Evolutionary conservation across 2,329 filamentous ascomycete genomes (phyloP).

Genomic region (Pseudogymnoascus sp.): DNA sequence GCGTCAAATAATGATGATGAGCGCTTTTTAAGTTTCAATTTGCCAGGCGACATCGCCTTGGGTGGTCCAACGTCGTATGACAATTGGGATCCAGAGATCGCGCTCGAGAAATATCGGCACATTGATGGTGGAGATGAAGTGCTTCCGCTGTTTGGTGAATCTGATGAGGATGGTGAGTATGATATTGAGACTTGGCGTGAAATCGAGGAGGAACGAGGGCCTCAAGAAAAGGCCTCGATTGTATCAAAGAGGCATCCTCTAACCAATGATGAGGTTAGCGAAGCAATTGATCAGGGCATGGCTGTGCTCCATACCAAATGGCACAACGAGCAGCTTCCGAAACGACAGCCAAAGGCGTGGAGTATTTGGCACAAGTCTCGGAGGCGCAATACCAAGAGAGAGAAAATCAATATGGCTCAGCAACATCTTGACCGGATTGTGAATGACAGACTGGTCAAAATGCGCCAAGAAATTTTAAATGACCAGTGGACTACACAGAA

Average conservation of each 20-base stretch:
- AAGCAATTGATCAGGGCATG: constrained; percentile 47
- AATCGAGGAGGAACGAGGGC: constrained; percentile 45
- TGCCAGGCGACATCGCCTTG: constrained; percentile 14
- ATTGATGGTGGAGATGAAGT: constrained; percentile 34
- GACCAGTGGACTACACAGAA: constrained; percentile 44
- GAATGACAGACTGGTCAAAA: constrained; percentile 43
- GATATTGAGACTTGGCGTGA: constrained; percentile 54
- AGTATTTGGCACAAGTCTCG: constrained; percentile 53
- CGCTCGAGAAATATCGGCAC: constrained; percentile 35
- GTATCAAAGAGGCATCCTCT: constrained; percentile 28
- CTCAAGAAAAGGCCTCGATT: constrained; percentile 28
- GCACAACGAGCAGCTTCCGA: constrained; percentile 49
- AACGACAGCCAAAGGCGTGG: constrained; percentile 48
- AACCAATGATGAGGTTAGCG: constrained; percentile 38
- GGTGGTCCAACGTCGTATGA: constrained; percentile 12
- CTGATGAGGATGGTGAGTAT: constrained; percentile 41
- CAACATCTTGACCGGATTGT: constrained; percentile 35
- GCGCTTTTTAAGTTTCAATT: constrained; percentile 3
- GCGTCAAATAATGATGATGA: background rate
- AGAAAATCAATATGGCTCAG: constrained; percentile 38
- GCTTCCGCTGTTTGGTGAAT: constrained; percentile 48
- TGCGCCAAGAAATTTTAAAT: constrained; percentile 43
- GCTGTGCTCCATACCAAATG: constrained; percentile 44
- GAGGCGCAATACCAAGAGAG: constrained; percentile 30
- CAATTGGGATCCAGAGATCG: constrained; percentile 16